Percentiles rank a stretch among this genome's conserved stretches.
These are phyloP conservation scores for Coemansia sp. DNA, from an alignment of 192 early-diverging fungal species.

Conservation along the genomic window DNA sequence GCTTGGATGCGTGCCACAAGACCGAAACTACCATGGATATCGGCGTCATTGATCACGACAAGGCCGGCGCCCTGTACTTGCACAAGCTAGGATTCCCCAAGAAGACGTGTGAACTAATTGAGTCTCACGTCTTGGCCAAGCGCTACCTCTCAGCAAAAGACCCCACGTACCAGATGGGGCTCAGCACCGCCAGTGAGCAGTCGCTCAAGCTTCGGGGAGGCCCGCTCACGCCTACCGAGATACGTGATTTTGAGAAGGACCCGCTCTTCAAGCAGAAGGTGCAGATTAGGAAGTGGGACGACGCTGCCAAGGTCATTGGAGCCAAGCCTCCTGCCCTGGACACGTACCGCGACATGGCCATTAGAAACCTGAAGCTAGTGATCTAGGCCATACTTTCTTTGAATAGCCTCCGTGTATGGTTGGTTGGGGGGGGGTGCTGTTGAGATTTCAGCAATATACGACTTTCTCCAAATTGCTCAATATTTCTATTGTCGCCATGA, in stretches of 20 bases:
- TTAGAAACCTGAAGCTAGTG: slow-evolving; percentile 26
- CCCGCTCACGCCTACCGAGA: slow-evolving; percentile 46
- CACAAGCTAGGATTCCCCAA: slow-evolving; percentile 55
- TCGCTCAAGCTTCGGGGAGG: slow-evolving; percentile 58
- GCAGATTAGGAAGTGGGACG: slow-evolving; percentile 58
- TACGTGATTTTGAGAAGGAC: slow-evolving; percentile 49
- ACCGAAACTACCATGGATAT: slow-evolving; percentile 2
- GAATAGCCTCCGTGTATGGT: not conserved
- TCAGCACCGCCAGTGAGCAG: slow-evolving; percentile 55
- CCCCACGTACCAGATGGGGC: slow-evolving; percentile 41
- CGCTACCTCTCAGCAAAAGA: slow-evolving; percentile 56
- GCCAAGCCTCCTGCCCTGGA: slow-evolving; percentile 49
- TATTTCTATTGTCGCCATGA: not conserved
- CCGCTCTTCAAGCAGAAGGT: slow-evolving; percentile 57
- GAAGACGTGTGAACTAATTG: slow-evolving; percentile 55
- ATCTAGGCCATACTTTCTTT: slow-evolving; percentile 5
- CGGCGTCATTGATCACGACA: slow-evolving; percentile 55
- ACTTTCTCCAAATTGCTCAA: too few relatives aligned
- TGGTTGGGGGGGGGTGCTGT: not conserved
- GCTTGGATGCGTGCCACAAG: not conserved
- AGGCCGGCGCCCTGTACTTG: slow-evolving; percentile 56
- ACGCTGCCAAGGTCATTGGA: slow-evolving; percentile 50
- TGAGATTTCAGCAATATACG: not conserved
- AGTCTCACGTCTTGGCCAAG: slow-evolving; percentile 58
- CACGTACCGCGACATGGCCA: slow-evolving; percentile 44